Conservation (phyloP, 2,329 filamentous ascomycete genomes). For the Aspergillus latus region DNA sequence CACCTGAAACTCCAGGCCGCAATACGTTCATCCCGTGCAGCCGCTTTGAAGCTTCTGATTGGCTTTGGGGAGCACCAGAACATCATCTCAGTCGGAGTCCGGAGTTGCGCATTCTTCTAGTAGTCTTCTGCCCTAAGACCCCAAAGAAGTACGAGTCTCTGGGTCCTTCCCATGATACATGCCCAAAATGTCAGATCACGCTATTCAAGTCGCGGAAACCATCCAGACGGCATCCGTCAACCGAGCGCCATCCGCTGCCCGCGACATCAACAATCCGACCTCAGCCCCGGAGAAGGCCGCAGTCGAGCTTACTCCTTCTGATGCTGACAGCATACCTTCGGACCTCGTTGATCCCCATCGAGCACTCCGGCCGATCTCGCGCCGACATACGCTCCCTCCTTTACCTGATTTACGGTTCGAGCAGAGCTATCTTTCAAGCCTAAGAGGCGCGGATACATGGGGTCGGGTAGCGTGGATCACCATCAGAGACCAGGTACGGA, state of each 20-base stretch:
- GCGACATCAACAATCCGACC: conserved; percentile 80
- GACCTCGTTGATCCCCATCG: conserved; percentile 45
- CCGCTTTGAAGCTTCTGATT: background rate
- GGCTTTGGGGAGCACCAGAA: background rate
- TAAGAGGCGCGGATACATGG: conserved; percentile 75
- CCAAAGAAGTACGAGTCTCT: background rate
- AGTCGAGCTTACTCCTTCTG: conserved; percentile 47
- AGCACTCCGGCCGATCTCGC: conserved; percentile 36
- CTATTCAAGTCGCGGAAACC: conserved; percentile 71
- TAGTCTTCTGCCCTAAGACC: background rate
- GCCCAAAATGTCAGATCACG: conserved; percentile 55
- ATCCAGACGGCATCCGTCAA: conserved; percentile 81
- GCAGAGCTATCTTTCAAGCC: conserved; percentile 93
- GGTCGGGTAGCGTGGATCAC: conserved; percentile 82
- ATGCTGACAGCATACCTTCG: conserved; percentile 48
- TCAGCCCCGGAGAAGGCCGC: conserved; percentile 66
- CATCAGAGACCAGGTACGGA: conserved; percentile 74
- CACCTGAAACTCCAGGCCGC: conserved; percentile 11
- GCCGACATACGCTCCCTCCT: conserved; percentile 62
- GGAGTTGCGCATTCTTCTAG: background rate
- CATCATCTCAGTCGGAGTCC: conserved; percentile 4
- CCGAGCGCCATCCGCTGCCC: conserved; percentile 64
- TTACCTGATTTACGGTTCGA: conserved; percentile 87
- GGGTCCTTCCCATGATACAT: background rate
- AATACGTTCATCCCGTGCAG: background rate